Evolutionary conservation across 2,329 filamentous ascomycete genomes (phyloP), one percentile per base, ranked within the genome.

Genomic region (Pyrenophora teres): DNA sequence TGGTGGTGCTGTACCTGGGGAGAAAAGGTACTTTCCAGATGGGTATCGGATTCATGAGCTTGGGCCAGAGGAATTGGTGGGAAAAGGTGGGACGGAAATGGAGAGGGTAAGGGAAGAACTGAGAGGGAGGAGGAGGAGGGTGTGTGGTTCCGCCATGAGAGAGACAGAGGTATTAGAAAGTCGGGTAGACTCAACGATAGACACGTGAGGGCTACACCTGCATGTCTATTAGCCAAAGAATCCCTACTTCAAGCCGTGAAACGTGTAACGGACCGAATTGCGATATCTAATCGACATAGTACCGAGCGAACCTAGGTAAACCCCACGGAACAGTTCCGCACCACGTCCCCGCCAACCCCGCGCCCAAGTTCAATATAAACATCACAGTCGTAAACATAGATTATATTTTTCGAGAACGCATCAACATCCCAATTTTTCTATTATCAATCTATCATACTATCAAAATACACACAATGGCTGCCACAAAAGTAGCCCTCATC

Each of bases 1-100:
- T 80, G 83, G 83, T 80, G 62, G 82, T 83, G 52, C 90, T 82
- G 84, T 83, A 83, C 2, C 85, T 80, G 52, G 85, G 80, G 52
- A 85, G 80, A 77, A 78, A 74, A 23, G 76, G 30, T 78, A 74
- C 54, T 82, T 77, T 52, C 78, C 81, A 0, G 63, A 77, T 43
- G 83, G 83, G 0, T 87, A 84, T 60, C 59, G 77, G 2, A 79
- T 84, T 38, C 75, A 80, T 16, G 84, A 90, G 41, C 69, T 90
- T 15, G 88, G 88, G 0, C 89, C 88, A 0, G 75, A 70, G 46
- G 77, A 74, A 40, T 79, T 83, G 45, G 76, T 81, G 57, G 79
- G 78, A 1, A 75, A 77, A 45, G 81, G 81, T 16, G 33, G 37
- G 9, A 10, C 12, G 3, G 42, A 38, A 16, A 38, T 45, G 32